Percentiles rank a stretch among this genome's conserved stretches.
phyloP scores from a whole-genome alignment of 78 protist genomes.

The Planoprotostelium fungivorum region DNA sequence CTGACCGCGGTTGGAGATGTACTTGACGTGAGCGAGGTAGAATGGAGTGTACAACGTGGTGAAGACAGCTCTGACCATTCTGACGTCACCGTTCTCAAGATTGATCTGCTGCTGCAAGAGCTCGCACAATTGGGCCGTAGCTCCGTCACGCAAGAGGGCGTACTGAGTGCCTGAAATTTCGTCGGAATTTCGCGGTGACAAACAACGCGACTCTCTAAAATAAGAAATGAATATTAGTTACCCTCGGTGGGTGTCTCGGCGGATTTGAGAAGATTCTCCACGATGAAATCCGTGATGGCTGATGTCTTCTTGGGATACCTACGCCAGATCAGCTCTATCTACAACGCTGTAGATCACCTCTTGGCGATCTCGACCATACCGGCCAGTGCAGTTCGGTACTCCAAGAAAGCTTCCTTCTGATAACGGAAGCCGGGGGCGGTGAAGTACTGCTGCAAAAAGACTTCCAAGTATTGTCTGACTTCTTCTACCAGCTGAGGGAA shows the following conservation, averaged over 20 bases:
- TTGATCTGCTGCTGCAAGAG: neutral
- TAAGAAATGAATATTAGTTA: neutral
- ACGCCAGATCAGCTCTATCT: neutral
- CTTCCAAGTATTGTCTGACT: neutral
- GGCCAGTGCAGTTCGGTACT: neutral
- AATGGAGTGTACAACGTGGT: neutral
- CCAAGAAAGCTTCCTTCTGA: neutral
- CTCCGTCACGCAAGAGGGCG: neutral
- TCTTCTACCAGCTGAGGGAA: neutral
- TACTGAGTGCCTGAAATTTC: neutral
- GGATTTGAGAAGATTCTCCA: neutral
- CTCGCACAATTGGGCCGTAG: neutral
- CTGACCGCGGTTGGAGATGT: neutral
- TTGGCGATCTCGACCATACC: neutral
- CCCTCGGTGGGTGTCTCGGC: neutral
- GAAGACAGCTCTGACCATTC: neutral
- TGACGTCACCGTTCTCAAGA: neutral
- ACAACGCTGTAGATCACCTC: neutral
- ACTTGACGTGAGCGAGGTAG: neutral
- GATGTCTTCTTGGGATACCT: neutral
- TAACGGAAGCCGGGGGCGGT: neutral
- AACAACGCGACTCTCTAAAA: neutral
- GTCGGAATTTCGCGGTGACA: too few species aligned
- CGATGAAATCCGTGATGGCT: neutral
- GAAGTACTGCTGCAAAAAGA: neutral